Base-by-base conservation (phyloP, 768 basidiomycete species). In the Amanita rimosa region DNA sequence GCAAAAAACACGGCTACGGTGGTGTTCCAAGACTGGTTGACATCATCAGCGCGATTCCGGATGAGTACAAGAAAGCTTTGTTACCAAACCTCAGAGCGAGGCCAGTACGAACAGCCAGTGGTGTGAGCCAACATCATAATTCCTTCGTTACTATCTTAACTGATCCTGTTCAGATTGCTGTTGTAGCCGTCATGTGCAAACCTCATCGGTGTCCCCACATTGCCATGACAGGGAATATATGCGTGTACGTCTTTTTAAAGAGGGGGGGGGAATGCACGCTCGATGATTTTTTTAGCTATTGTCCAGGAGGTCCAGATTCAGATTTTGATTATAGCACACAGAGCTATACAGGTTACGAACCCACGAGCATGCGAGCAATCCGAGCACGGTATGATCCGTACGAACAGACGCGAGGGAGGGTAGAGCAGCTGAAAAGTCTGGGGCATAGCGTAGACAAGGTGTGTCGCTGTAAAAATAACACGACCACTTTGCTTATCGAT, bases 101-200 rank as follows among this genome's bases (percentile, higher is more conserved):
- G 55, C 96, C 96, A 16, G 92, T 99, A 47, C 71, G 96, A 53
- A 98, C 95, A 3, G 96, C 96, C 6, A 95, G 92, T 65, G 95
- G 96, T 51, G 94, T 94, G 57, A 59, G 83, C 43, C 19, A 35
- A 14, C 34, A 16, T 26, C 22, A 34, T 35, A 41, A 6, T 34
- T 21, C 16, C 14, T 16, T 48, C 26, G 17, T n/a, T 43, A 40
- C 48, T 44, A 14, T 31, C 7, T 7, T 42, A 7, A 27, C 10
- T 16, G 31, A 49, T 36, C 6, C 6, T 31, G 26, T 39, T 3
- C 51, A 95, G 92, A 94, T 98, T 51, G 96, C 95, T 13, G 95
- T 98, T 19, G 96, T 99, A 11, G 96, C 96, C 7, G 95, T 99
- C n/a, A 99, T 99, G 96, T 95, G 93, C 71, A 99, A 98, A 61